A percentile compares a stretch with the other conserved stretches of the same genome.
phyloP scores from a whole-genome alignment of 2,329 filamentous ascomycete species.

The Colletotrichum spaethianum region DNA sequence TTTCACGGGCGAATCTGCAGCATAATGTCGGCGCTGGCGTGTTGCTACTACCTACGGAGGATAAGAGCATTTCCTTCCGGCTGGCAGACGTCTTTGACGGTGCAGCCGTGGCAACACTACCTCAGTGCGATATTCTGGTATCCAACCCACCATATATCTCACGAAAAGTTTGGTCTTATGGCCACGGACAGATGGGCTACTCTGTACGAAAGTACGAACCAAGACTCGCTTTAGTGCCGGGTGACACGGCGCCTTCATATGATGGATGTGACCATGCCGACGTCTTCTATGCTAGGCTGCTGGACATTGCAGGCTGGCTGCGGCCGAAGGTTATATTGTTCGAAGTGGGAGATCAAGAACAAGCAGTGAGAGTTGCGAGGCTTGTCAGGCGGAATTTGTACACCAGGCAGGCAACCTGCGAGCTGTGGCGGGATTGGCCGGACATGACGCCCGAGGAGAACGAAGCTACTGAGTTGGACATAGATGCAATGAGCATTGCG shows the following conservation, averaged over 20 bases:
- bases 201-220: slow-evolving; percentile 90
- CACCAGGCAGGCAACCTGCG: slow-evolving; percentile 57
- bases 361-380: slow-evolving; percentile 75
- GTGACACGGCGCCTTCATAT: slow-evolving; percentile 47
- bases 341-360: slow-evolving; percentile 79
- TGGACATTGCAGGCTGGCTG: slow-evolving; percentile 67
- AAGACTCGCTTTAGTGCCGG: slow-evolving; percentile 79
- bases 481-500: slow-evolving; percentile 42
- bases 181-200: slow-evolving; percentile 66
- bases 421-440: slow-evolving; percentile 82
- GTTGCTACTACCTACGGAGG: slow-evolving; percentile 41
- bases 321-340: slow-evolving; percentile 72
- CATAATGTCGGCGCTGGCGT: slow-evolving; percentile 58
- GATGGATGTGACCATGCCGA: slow-evolving; percentile 57
- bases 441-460: slow-evolving; percentile 53
- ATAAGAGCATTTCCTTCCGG: slow-evolving; percentile 58
- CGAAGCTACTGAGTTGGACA: slow-evolving; percentile 44
- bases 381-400: slow-evolving; percentile 56
- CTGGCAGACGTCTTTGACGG: slow-evolving; percentile 65
- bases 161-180: slow-evolving; percentile 56
- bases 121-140: slow-evolving; percentile 76
- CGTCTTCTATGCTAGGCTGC: slow-evolving; percentile 77
- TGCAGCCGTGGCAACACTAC: slow-evolving; percentile 50
- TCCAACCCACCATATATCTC: slow-evolving; percentile 96
- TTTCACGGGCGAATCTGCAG: slow-evolving; percentile 76